phyloP scores from a whole-genome alignment of 2,329 filamentous ascomycete species.

The Samsoniella hepiali region DNA sequence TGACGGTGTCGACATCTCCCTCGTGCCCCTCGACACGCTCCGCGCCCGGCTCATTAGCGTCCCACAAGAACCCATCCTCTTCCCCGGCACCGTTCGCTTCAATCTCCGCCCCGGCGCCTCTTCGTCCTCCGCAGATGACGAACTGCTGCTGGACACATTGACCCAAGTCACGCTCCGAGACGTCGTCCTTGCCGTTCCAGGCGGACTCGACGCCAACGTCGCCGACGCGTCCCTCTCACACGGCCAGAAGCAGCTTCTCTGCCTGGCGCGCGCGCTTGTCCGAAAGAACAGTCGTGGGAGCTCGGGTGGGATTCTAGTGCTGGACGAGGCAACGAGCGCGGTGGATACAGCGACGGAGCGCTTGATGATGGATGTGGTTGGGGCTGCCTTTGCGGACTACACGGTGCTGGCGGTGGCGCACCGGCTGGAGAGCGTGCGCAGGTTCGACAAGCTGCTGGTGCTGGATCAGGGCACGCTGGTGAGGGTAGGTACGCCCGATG shows the following conservation, averaged over 20 bases:
- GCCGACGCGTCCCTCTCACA: constrained; percentile 7
- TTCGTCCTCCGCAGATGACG: not conserved
- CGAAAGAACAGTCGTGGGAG: not conserved
- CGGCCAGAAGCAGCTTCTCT: constrained; percentile 15
- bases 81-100: constrained; percentile 4
- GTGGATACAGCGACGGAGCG: constrained; percentile 16
- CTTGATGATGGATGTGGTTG: not conserved
- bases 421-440: constrained; percentile 7
- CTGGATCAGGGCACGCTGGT: constrained; percentile 5
- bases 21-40: constrained; percentile 17
- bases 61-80: constrained; percentile 20
- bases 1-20: constrained; percentile 17
- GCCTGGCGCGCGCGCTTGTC: constrained; percentile 11
- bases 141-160: not conserved
- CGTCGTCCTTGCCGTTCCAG: not conserved
- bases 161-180: not conserved
- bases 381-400: not conserved
- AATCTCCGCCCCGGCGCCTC: constrained; percentile 4
- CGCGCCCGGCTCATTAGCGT: constrained; percentile 20
- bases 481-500: not conserved
- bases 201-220: not conserved
- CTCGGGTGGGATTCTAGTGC: constrained; percentile 2
- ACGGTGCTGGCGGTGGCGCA: constrained; percentile 16
- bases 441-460: constrained; percentile 4
- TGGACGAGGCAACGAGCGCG: constrained; percentile 17